Evolutionary conservation across 1,284 basidiomycete genomes (phyloP).

Genomic region (Afroboletus lepidellus): DNA sequence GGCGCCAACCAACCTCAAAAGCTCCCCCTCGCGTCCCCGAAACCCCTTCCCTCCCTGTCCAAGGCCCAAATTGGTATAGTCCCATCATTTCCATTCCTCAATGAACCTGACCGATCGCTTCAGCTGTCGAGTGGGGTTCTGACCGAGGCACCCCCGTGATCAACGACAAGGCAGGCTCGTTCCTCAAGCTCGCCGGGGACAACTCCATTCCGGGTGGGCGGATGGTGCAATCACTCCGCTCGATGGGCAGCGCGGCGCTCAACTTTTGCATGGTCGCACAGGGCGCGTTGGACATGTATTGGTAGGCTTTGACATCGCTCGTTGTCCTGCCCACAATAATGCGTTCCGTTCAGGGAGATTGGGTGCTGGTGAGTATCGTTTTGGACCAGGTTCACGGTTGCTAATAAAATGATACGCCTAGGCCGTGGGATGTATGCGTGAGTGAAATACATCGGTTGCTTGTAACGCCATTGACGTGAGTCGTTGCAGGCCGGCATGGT

Average conservation of each 20-base stretch:
- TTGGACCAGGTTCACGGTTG: neutral
- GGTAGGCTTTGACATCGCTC: constrained; percentile 44
- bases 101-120: neutral
- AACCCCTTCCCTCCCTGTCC: constrained; percentile 71
- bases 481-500: constrained; percentile 75
- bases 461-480: neutral
- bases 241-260: constrained; percentile 82
- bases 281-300: constrained; percentile 81
- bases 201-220: constrained; percentile 67
- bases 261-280: constrained; percentile 84
- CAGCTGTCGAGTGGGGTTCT: constrained; percentile 90
- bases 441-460: constrained; percentile 23
- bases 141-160: constrained; percentile 67
- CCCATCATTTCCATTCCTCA: neutral
- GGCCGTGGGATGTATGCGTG: constrained; percentile 87
- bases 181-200: constrained; percentile 77
- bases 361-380: constrained; percentile 66
- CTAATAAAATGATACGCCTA: constrained; percentile 8
- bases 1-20: constrained; percentile 55
- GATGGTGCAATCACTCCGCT: constrained; percentile 87
- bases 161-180: constrained; percentile 67
- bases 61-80: constrained; percentile 72
- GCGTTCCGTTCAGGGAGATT: constrained; percentile 66
- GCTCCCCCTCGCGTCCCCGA: constrained; percentile 67
- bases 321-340: neutral